phyloP scores from a whole-genome alignment of 2,329 filamentous ascomycete genomes.

The Cercospora sp. region DNA sequence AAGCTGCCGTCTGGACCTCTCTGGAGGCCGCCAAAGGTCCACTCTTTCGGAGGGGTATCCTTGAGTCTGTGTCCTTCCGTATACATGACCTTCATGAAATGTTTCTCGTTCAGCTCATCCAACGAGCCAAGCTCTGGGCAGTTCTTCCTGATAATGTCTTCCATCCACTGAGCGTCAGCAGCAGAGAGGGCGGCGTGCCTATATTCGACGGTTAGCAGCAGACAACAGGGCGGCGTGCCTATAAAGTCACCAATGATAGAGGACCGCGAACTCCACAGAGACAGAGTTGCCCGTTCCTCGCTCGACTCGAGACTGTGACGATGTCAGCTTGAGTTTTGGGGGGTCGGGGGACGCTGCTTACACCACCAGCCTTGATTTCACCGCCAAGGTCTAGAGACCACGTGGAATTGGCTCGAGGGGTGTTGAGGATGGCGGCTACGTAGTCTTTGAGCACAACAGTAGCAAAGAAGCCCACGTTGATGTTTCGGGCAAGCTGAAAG shows the following conservation, averaged over 20 bases:
- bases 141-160: slow-evolving; percentile 40
- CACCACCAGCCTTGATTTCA: slow-evolving; percentile 47
- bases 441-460: slow-evolving; percentile 51
- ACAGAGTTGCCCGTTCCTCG: slow-evolving; percentile 49
- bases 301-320: slow-evolving; percentile 39
- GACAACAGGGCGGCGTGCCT: background rate
- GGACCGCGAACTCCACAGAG: slow-evolving; percentile 50
- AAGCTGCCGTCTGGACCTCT: slow-evolving; percentile 47
- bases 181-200: slow-evolving; percentile 25
- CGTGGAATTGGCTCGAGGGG: slow-evolving; percentile 47
- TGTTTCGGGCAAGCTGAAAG: slow-evolving; percentile 50
- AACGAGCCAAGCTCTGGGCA: slow-evolving; percentile 46
- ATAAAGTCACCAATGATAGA: slow-evolving; percentile 45
- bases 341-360: slow-evolving; percentile 11
- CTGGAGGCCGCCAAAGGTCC: slow-evolving; percentile 48
- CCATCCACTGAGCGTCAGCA: slow-evolving; percentile 51
- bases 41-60: slow-evolving; percentile 36
- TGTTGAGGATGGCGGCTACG: slow-evolving; percentile 51
- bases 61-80: slow-evolving; percentile 43
- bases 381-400: slow-evolving; percentile 51
- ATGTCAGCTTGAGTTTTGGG: background rate
- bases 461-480: slow-evolving; percentile 52
- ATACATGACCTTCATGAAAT: slow-evolving; percentile 46
- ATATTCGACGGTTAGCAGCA: slow-evolving; percentile 40
- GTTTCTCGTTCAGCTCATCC: slow-evolving; percentile 47